Percentiles rank a stretch among this genome's conserved stretches.
Conservation (phyloP, 345 rosid species). For the Stellera chamaejasme region DNA sequence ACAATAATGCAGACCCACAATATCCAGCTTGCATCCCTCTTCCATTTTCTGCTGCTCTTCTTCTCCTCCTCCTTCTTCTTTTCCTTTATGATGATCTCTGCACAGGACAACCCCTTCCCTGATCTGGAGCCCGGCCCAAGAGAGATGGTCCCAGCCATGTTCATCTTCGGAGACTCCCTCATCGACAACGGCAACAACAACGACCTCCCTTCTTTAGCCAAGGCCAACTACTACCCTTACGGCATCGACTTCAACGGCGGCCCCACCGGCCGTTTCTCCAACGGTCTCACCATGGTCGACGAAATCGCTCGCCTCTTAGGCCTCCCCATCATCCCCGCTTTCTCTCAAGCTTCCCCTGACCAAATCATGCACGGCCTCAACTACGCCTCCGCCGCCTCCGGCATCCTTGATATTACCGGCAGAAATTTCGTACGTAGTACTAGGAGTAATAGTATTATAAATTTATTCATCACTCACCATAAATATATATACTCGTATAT, state of each 20-base stretch:
- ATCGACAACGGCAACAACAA: slow-evolving; percentile 95
- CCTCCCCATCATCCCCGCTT: slow-evolving; percentile 80
- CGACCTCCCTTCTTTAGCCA: slow-evolving; percentile 73
- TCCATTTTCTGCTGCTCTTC: not conserved
- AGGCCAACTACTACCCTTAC: slow-evolving; percentile 90
- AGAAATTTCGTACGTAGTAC: slow-evolving; percentile 94
- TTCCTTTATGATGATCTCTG: slow-evolving; percentile 6
- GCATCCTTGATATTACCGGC: slow-evolving; percentile 85
- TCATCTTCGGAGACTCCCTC: slow-evolving; percentile 89
- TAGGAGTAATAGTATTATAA: too few relatives aligned
- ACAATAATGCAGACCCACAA: not conserved
- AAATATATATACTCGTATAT: too few relatives aligned
- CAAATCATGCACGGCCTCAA: slow-evolving; percentile 79
- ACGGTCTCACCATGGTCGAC: slow-evolving; percentile 94
- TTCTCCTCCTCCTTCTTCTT: not conserved
- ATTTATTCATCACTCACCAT: not conserved
- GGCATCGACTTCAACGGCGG: slow-evolving; percentile 95
- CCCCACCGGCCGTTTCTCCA: slow-evolving; percentile 96
- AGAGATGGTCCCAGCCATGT: slow-evolving; percentile 81
- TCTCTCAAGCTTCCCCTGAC: slow-evolving; percentile 66
- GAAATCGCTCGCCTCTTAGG: slow-evolving; percentile 74
- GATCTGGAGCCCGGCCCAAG: slow-evolving; percentile 16
- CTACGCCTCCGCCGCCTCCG: slow-evolving; percentile 97
- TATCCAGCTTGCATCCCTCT: not conserved
- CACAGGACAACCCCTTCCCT: slow-evolving; percentile 12